A percentile compares a stretch with the other conserved stretches of the same genome.
Conservation (phyloP, 179 eudicot species). For the Spergularia azorica region DNA sequence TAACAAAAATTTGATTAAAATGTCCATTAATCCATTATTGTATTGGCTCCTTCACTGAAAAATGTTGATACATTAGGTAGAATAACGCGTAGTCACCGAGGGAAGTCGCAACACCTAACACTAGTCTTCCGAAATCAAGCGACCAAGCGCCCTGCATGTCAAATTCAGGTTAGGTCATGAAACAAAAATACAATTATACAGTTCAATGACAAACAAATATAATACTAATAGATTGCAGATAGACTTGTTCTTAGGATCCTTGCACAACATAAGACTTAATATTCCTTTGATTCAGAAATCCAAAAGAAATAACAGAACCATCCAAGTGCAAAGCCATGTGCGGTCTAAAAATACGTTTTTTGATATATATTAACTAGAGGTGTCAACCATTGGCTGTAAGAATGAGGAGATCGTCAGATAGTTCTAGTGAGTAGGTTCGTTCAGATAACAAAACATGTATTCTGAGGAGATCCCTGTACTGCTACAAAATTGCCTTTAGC, state of each 20-base stretch:
- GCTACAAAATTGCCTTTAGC: no score
- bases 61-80: neutral
- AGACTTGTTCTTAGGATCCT: slow-evolving; percentile 1
- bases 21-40: neutral
- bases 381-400: neutral
- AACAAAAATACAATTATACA: neutral
- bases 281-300: neutral
- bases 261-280: neutral
- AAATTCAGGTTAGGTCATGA: neutral
- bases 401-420: neutral
- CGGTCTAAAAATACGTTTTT: neutral
- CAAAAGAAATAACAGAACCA: neutral
- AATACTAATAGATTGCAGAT: neutral
- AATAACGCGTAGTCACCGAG: slow-evolving; percentile 35
- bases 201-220: neutral
- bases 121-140: slow-evolving; percentile 47
- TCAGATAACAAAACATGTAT: neutral
- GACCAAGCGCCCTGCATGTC: slow-evolving; percentile 36
- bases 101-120: slow-evolving; percentile 37
- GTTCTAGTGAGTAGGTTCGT: neutral
- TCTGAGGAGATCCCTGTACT: neutral
- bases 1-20: neutral
- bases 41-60: neutral
- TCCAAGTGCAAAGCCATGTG: neutral
- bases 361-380: neutral